A percentile compares a stretch with the other conserved stretches of the same genome.
These are phyloP conservation scores for Phytophthora macrochlamydospora DNA, from an alignment of 352 stramenopile species.

Conservation along the genomic window DNA sequence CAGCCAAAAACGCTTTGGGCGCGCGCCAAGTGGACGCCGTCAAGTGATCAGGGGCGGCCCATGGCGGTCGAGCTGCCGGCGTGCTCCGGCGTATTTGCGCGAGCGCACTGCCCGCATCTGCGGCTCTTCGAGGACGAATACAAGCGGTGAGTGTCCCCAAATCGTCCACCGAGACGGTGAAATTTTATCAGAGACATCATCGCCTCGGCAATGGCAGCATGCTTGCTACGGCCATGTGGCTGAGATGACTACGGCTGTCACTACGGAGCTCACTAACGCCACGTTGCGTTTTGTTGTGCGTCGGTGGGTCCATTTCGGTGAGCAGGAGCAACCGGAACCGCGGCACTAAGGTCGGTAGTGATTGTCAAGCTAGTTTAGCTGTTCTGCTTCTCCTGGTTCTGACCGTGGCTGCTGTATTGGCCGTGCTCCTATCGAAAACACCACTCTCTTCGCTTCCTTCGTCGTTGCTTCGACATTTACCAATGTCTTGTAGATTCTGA, in stretches of 20 bases:
- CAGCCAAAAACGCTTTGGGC: conserved; percentile 12
- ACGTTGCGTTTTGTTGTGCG: not conserved
- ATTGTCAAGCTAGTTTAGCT: not conserved
- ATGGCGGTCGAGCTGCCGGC: conserved; percentile 23
- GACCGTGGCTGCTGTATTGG: not conserved
- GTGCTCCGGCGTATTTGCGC: conserved; percentile 49
- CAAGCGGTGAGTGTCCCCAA: conserved; percentile 49
- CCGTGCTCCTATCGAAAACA: too few relatives aligned
- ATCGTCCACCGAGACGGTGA: not conserved
- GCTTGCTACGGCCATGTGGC: not conserved
- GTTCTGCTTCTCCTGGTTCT: not conserved
- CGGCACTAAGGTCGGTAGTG: conserved; percentile 42
- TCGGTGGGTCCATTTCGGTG: not conserved
- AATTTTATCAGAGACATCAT: conserved; percentile 16
- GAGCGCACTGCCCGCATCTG: conserved; percentile 40
- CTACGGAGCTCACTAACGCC: not conserved
- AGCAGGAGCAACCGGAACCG: conserved; percentile 54
- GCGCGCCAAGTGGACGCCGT: conserved; percentile 6
- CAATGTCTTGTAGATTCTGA: not conserved
- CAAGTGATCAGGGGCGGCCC: not conserved
- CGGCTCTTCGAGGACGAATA: conserved; percentile 62
- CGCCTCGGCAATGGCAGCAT: not conserved
- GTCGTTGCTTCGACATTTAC: too few relatives aligned
- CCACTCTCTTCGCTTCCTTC: too few relatives aligned
- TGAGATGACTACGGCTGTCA: not conserved